Conservation (phyloP, 2,329 filamentous ascomycete genomes). For the Aquanectria penicillioides region DNA sequence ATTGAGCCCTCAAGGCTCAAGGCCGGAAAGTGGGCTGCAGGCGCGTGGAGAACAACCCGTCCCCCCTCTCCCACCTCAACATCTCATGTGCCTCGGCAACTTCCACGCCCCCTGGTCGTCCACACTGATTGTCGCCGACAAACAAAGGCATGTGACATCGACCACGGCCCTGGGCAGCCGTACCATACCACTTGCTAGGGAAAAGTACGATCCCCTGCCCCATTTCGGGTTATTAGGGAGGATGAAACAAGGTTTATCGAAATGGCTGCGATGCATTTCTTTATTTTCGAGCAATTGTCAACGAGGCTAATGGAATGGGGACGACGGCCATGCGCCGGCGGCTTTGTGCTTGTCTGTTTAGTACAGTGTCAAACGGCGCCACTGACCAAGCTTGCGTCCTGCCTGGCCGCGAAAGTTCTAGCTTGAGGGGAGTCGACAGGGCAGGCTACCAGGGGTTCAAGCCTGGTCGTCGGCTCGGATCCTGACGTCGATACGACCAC, state of each 20-base stretch:
- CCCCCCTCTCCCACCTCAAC: slow-evolving; percentile 13
- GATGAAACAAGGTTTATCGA: slow-evolving; percentile 1
- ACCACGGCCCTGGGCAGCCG: background rate
- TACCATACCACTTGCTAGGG: slow-evolving; percentile 18
- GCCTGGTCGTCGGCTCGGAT: slow-evolving; percentile 8
- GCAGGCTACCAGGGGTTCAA: background rate
- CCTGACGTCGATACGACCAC: slow-evolving; percentile 19
- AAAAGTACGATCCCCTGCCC: slow-evolving; percentile 8
- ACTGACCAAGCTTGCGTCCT: slow-evolving; percentile 10
- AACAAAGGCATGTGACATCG: slow-evolving; percentile 19
- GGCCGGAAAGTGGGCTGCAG: slow-evolving; percentile 14
- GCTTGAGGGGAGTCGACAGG: slow-evolving; percentile 10
- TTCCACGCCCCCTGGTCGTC: slow-evolving; percentile 4
- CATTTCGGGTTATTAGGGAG: slow-evolving; percentile 23
- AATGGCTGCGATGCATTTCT: background rate
- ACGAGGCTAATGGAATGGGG: background rate
- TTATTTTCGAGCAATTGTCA: slow-evolving; percentile 9
- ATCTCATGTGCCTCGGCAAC: slow-evolving; percentile 18
- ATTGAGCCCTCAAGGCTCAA: slow-evolving; percentile 3
- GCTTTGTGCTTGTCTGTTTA: slow-evolving; percentile 5
- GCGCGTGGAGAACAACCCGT: slow-evolving; percentile 16
- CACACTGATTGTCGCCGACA: slow-evolving; percentile 3
- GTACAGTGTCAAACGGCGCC: slow-evolving; percentile 12
- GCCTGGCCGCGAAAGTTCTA: slow-evolving; percentile 12
- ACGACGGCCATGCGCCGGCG: background rate